Evolutionary conservation across 179 eudicot species (phyloP), one percentile per base, ranked within the genome.

Genomic region (Gypsophila paniculata): DNA sequence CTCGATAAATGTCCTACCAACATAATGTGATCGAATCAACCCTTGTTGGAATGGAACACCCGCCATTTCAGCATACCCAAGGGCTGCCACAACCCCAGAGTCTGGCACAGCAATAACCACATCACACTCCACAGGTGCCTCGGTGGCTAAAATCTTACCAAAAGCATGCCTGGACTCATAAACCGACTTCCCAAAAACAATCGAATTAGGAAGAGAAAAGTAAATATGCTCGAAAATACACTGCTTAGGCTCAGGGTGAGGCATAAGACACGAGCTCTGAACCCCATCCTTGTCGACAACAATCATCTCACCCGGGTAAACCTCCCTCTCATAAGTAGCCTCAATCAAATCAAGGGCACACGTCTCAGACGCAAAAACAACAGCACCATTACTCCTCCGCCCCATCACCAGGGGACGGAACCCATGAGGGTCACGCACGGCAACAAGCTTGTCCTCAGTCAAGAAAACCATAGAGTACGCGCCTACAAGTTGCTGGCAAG

Each of bases 71-170:
- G 98, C 96, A 73, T 92, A 92, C 9, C 98, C 96, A 48, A 90
- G 80, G 0, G 96, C 98, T 34, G 98, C 94, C 5, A 92, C 91
- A 4, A 90, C 91, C 13, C 98, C 96, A 0, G 96, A 90, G 69
- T 91, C 97, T 1, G 96, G 97, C 55, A 91, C 96, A 8, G 93
- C 89, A 9, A 92, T 92, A 32, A 92, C 91, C 11, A 92, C 90
- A 78, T 90, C 98, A 63, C 94, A 88, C 8, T 92, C 96, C 4
- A 82, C 94, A 0, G 91, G 96, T 0, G 89, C 66, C 69, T 82
- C 89, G 0, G 76, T 81, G 0, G 98, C 98, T 9, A 92, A 75
- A 19, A 87, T 86, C 74, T 84, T 89, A 0, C 97, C 96, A 55
- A 90, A 90, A 18, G 49, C 70, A 4, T 75, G 73, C 46, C 97